Percentiles rank a stretch among this genome's conserved stretches.
Evolutionary conservation across 2,329 filamentous ascomycete genomes (phyloP).

Genomic region (Amauroascus niger): DNA sequence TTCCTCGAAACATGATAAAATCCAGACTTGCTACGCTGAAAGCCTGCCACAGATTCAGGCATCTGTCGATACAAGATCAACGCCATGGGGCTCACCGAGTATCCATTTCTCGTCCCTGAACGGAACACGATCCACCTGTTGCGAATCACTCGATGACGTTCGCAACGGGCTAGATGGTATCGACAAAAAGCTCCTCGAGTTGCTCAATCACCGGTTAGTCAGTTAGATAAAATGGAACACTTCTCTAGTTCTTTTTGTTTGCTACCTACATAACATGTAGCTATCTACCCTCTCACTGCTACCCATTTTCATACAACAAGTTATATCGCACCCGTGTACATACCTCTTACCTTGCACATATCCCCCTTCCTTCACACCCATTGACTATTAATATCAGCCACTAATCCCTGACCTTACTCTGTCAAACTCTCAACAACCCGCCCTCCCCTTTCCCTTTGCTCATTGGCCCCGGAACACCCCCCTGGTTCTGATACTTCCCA

Average conservation of each 20-base stretch:
- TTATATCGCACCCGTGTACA: too few relatives aligned
- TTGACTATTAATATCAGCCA: too few relatives aligned
- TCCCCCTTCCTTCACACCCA: too few relatives aligned
- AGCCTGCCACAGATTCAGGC: neutral
- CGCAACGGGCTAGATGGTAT: neutral
- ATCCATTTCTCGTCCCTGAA: neutral
- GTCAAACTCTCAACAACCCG: neutral
- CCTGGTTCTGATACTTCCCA: too few relatives aligned
- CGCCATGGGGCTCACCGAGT: neutral
- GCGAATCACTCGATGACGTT: neutral
- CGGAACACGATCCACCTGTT: neutral
- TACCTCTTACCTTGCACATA: too few relatives aligned
- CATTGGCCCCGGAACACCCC: neutral
- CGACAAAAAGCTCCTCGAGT: neutral
- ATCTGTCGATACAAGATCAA: neutral
- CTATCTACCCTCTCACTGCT: too few relatives aligned
- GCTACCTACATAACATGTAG: too few relatives aligned
- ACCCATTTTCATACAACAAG: too few relatives aligned
- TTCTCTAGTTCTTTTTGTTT: too few relatives aligned
- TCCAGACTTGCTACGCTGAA: neutral
- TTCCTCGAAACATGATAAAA: neutral
- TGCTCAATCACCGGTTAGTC: neutral
- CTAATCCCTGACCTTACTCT: neutral
- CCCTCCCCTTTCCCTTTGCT: neutral
- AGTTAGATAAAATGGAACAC: too few relatives aligned